These are phyloP conservation scores for Dictyostelium discoideum DNA, from an alignment of 78 protist genomes.

Conservation along the genomic window DNA sequence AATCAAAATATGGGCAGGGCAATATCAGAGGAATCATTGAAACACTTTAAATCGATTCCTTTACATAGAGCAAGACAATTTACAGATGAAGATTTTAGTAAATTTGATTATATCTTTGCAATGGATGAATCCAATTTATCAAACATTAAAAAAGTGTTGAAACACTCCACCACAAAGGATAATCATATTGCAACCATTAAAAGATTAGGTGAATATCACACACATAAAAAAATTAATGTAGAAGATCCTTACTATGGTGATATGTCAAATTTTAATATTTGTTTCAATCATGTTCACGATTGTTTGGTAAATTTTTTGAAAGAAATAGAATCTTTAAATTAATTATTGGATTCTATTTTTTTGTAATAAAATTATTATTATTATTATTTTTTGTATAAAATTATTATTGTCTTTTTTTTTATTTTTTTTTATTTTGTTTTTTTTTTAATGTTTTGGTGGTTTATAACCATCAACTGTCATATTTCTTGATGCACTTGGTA, in stretches of 20 bases:
- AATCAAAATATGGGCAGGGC: not conserved
- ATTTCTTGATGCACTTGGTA: slow-evolving; percentile 89
- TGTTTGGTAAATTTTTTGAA: slow-evolving; percentile 5
- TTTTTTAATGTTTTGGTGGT: slow-evolving; percentile 77
- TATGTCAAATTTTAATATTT: slow-evolving; percentile 14
- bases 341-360: not conserved
- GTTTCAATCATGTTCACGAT: slow-evolving; percentile 27
- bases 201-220: slow-evolving; percentile 50
- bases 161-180: not conserved
- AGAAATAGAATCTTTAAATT: not conserved
- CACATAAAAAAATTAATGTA: slow-evolving; percentile 21
- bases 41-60: slow-evolving; percentile 36
- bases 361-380: too few relatives aligned
- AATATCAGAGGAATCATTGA: slow-evolving; percentile 20
- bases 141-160: slow-evolving; percentile 8
- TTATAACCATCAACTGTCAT: slow-evolving; percentile 84
- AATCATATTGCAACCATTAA: not conserved
- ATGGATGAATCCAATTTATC: slow-evolving; percentile 69
- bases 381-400: too few relatives aligned
- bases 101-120: slow-evolving; percentile 46
- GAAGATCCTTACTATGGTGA: slow-evolving; percentile 78
- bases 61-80: slow-evolving; percentile 56
- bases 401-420: not conserved
- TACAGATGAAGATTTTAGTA: not conserved
- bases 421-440: not conserved